Base-by-base conservation (phyloP, 1,284 basidiomycete species). In the Cerrena zonata region DNA sequence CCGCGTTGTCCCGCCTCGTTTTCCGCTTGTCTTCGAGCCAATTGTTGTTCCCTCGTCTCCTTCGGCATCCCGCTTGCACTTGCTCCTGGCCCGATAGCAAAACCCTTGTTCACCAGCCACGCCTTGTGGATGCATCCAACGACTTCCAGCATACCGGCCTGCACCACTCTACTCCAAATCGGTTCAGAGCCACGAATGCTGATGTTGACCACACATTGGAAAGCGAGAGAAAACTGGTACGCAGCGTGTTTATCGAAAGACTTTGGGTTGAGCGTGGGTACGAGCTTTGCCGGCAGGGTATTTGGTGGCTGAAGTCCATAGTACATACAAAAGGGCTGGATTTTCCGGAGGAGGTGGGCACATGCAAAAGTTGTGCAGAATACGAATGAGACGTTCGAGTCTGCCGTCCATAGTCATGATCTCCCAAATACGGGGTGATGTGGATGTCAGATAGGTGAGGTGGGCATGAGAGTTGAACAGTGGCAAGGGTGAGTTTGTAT, bases 351-450 rank as follows among this genome's bases (percentile, higher is more conserved):
- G 82, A 3, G 86, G 86, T 1, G 88, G 88, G 52, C 77, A 83
- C 34, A 88, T 69, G 67, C 86, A 91, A 58, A 91, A 91, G 57
- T 93, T 86, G 62, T 88, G 86, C n/a, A 94, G 75, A 57, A 99
- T 93, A 52, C 90, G 85, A 27, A 99, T 89, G 36, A 99, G 84
- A 22, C 94, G 86, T 66, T 99, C 95, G 38, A 99, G 83, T 1
- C 96, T 95, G 52, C 95, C 95, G 67, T 99, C 95, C 76, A 91
- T 85, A 40, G 94, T 95, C 77, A 99, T 89, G 64, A 97, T 97
- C 71, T 99, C 96, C 47, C 95, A 86, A 71, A 99, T 98, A 54
- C 94, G 84, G 2, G 95, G 94, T 0, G 94, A 97, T 4, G 95
- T 98, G 2, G 94, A 94, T 5, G 95, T 97, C 59, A 99, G 87